phyloP scores from a whole-genome alignment of 106 monocot species.

The Cymbidium sinense region DNA sequence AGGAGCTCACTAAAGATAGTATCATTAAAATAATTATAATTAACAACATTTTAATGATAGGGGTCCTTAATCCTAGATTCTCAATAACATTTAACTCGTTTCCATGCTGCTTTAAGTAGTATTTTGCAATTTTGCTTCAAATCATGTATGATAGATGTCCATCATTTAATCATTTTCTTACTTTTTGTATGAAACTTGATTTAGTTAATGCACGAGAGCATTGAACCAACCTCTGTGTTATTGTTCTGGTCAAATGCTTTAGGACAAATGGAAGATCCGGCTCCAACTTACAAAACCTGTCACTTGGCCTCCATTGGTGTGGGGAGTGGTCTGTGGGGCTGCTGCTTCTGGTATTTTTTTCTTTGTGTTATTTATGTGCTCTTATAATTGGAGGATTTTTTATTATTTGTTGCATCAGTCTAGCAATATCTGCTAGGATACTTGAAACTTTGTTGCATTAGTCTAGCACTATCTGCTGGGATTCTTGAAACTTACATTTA shows the following conservation, averaged over 20 bases:
- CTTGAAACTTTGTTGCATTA: too few species aligned
- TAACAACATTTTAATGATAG: neutral
- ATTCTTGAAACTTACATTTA: too few species aligned
- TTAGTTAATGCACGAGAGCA: neutral
- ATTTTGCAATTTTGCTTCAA: neutral
- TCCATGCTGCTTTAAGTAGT: neutral
- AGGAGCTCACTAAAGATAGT: neutral
- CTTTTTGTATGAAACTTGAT: neutral
- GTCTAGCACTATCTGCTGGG: too few species aligned
- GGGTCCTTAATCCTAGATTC: neutral
- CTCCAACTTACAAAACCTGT: constrained; percentile 95
- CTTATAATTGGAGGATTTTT: neutral
- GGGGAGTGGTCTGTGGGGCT: constrained; percentile 96
- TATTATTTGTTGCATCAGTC: neutral
- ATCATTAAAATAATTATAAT: neutral
- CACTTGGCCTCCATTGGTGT: constrained; percentile 91
- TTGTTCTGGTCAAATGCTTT: constrained; percentile 6
- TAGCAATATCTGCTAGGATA: neutral
- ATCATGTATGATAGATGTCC: neutral
- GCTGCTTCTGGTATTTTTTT: constrained; percentile 81
- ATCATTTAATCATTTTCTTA: neutral
- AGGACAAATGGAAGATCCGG: constrained; percentile 94
- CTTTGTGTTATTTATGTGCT: neutral
- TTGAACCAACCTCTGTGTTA: neutral
- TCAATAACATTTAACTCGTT: neutral